Base-by-base conservation (phyloP, 2,329 filamentous ascomycete genomes). In the Chrysoporthe cubensis region DNA sequence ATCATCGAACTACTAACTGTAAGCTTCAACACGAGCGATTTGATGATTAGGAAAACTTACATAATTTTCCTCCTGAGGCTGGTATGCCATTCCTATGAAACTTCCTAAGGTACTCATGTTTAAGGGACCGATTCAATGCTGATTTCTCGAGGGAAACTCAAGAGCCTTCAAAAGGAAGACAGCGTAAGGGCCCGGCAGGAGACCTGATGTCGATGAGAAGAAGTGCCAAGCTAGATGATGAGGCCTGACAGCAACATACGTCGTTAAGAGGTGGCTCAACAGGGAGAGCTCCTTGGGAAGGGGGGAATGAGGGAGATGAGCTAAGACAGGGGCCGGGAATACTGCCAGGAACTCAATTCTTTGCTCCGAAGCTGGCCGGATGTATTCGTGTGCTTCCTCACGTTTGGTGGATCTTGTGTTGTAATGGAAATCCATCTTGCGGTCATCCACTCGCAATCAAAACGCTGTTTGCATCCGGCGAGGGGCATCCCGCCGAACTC, bases 1-100 rank as follows among this genome's bases (percentile, higher is more conserved):
- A 76, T 93, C 91, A 72, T 92, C 87, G 70, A 85, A 87, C 82
- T 85, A 67, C 52, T 40, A 4, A 8, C 2, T 34, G 34, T 42
- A n/a, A 14, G 14, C 6, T 1, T n/a, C n/a, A 42, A n/a, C 13
- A 14, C 21, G 14, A 1, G 16, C 2, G 4, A 18, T 8, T 43
- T n/a, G n/a, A 34, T 21, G 4, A 4, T 13, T 37, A 6, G 18
- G 1, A 63, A 9, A 43, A 7, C 73, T 71, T n/a, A 75, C 74
- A 66, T 78, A 83, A 26, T 79, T 73, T 9, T 81, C 79, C 59
- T 78, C 80, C 70, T 83, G 80, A 56, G 76, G 74, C 62, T 75
- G 75, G 52, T 83, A 84, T 4, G 80, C 80, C 69, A 79, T 78
- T 32, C 75, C 75, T 16, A 76, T 72, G 68, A 83, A 84, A 1